A percentile compares a stretch with the other conserved stretches of the same genome.
Conservation (phyloP, 441 rosid species). For the Isatis lusitanica region DNA sequence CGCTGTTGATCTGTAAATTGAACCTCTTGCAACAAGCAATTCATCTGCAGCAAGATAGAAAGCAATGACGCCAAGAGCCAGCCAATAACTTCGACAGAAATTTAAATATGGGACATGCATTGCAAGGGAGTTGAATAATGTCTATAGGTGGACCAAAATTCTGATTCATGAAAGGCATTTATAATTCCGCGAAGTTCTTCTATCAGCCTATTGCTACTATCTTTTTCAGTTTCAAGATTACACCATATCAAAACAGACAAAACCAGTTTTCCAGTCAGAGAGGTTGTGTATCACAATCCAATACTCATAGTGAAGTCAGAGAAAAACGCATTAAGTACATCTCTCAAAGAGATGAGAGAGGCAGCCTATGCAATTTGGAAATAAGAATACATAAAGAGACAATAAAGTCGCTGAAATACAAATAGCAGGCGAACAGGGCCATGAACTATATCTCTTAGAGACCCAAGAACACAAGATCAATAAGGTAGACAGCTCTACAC, state of each 20-base stretch:
- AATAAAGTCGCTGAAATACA: neutral
- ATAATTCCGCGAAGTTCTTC: neutral
- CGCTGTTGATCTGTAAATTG: constrained; percentile 95
- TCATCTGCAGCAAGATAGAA: constrained; percentile 48
- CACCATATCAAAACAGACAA: neutral
- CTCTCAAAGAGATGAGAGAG: neutral
- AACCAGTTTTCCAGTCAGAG: constrained; percentile 7
- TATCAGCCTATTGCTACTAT: constrained; percentile 3
- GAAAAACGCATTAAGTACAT: neutral
- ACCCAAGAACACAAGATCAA: neutral
- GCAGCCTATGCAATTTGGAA: neutral
- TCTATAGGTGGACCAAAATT: neutral
- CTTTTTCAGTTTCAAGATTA: neutral
- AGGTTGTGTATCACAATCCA: neutral
- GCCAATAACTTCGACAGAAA: neutral
- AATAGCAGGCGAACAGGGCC: neutral
- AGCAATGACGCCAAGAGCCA: neutral
- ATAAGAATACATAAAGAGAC: neutral
- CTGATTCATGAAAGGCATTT: neutral
- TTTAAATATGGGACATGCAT: neutral
- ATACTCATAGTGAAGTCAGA: neutral
- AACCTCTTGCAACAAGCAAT: constrained; percentile 85
- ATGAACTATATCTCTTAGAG: neutral
- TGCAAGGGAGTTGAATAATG: neutral
- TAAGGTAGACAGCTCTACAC: constrained; percentile 7